phyloP scores from a whole-genome alignment of 352 stramenopile genomes.

The Pythium aquatile region DNA sequence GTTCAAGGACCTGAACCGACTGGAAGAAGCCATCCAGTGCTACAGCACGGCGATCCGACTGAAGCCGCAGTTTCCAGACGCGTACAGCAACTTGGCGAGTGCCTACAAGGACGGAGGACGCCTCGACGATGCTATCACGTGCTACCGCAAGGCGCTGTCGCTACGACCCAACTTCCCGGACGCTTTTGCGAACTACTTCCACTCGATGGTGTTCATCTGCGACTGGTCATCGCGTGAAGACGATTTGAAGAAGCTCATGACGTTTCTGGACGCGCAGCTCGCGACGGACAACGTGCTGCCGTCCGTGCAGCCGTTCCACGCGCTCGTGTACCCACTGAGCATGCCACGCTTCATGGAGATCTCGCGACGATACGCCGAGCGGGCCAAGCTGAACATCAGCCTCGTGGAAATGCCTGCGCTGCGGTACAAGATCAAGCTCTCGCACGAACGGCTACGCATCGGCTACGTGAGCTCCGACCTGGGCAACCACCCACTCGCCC shows the following conservation, averaged over 20 bases:
- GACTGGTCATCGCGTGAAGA: conserved; percentile 86
- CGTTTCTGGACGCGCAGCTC: conserved; percentile 66
- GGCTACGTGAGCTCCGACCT: conserved; percentile 92
- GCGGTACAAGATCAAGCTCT: conserved; percentile 63
- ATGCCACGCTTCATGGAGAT: conserved; percentile 80
- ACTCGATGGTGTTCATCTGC: conserved; percentile 91
- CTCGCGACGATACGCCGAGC: conserved; percentile 70
- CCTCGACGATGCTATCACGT: conserved; percentile 90
- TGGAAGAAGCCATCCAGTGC: conserved; percentile 89
- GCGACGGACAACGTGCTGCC: conserved; percentile 62
- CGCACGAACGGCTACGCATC: conserved; percentile 71
- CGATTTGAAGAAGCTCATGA: conserved; percentile 71
- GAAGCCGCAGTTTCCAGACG: conserved; percentile 88
- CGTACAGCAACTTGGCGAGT: conserved; percentile 91
- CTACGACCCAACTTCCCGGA: conserved; percentile 91
- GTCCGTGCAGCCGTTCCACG: conserved; percentile 92
- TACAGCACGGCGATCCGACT: conserved; percentile 90
- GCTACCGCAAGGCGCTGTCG: conserved; percentile 90
- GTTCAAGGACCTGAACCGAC: conserved; percentile 89
- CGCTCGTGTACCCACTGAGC: conserved; percentile 88
- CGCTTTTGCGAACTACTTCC: conserved; percentile 92
- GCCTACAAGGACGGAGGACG: conserved; percentile 91
- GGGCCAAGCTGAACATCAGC: conserved; percentile 84
- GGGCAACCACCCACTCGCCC: conserved; percentile 89
- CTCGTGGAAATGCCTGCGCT: conserved; percentile 81